A percentile compares a stretch with the other conserved stretches of the same genome.
Evolutionary conservation across 768 basidiomycete species (phyloP).

Genomic region (Lactarius akahatsu): DNA sequence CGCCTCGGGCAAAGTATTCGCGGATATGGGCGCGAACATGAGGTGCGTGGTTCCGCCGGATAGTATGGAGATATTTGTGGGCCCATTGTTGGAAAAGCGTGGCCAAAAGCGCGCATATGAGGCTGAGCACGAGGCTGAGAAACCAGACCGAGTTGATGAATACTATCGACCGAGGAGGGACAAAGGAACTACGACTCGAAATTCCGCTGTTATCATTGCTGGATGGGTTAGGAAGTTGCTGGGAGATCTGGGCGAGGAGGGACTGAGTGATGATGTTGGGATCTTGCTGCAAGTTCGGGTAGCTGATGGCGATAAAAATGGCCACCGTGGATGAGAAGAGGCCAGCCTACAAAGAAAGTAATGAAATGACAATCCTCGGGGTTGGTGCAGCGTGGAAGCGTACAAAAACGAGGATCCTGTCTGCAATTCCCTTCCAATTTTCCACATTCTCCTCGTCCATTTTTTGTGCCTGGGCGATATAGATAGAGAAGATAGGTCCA

Average conservation of each 20-base stretch:
- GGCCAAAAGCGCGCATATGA: not conserved
- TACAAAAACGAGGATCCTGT: constrained; percentile 3
- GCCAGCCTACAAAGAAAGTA: not conserved
- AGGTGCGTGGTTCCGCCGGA: constrained; percentile 1
- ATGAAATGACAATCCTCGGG: not conserved
- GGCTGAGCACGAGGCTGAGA: too few species aligned
- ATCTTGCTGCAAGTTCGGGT: too few species aligned
- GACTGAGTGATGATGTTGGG: too few species aligned
- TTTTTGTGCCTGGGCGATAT: not conserved
- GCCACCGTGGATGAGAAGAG: too few species aligned
- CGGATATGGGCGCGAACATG: not conserved
- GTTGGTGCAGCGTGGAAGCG: not conserved
- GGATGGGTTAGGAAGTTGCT: constrained; percentile 2
- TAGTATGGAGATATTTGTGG: constrained; percentile 4
- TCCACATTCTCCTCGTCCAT: constrained; percentile 6
- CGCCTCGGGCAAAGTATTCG: not conserved
- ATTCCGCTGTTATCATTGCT: not conserved
- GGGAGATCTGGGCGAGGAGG: constrained; percentile 16
- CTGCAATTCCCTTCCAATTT: constrained; percentile 16
- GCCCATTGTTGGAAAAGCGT: constrained; percentile 22
- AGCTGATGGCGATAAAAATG: too few species aligned
- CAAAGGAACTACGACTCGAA: not conserved
- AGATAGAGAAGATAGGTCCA: too few species aligned
- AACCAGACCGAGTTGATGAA: too few species aligned
- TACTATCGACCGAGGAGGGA: not conserved